Evolutionary conservation across 257 asterid genomes (phyloP).

Genomic region (Ligustrum vulgare): DNA sequence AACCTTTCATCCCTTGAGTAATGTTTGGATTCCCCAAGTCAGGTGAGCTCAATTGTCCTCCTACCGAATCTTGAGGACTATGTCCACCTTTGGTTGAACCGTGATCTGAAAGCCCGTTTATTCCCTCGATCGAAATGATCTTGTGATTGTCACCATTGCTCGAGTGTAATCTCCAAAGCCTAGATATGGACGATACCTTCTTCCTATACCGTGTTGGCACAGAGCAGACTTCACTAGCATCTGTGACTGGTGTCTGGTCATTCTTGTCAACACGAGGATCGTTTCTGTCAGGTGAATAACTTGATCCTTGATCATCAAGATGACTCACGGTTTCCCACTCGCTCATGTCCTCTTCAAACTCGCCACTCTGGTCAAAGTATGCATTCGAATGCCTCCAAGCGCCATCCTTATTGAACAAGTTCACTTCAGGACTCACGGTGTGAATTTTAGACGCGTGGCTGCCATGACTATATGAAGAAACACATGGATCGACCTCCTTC

Average conservation of each 20-base stretch:
- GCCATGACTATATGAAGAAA: constrained; percentile 41
- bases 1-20: constrained; percentile 76
- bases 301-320: constrained; percentile 53
- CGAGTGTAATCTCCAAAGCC: constrained; percentile 38
- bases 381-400: constrained; percentile 33
- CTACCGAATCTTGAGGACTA: constrained; percentile 54
- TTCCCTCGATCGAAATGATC: constrained; percentile 43
- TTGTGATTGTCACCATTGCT: constrained; percentile 43
- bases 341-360: constrained; percentile 51
- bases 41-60: constrained; percentile 72
- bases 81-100: constrained; percentile 47
- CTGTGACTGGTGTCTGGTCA: constrained; percentile 28
- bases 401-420: constrained; percentile 19
- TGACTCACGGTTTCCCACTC: constrained; percentile 74
- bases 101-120: constrained; percentile 44
- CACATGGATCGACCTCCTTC: constrained; percentile 36
- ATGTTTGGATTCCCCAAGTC: constrained; percentile 60
- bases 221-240: constrained; percentile 35
- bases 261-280: constrained; percentile 35
- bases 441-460: constrained; percentile 45
- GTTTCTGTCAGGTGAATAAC: constrained; percentile 52
- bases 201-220: constrained; percentile 28
- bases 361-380: constrained; percentile 42
- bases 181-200: constrained; percentile 37
- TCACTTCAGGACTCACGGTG: constrained; percentile 39